Evolutionary conservation across 768 basidiomycete species (phyloP).

Genomic region (Tylopilus vinaceipallidus): DNA sequence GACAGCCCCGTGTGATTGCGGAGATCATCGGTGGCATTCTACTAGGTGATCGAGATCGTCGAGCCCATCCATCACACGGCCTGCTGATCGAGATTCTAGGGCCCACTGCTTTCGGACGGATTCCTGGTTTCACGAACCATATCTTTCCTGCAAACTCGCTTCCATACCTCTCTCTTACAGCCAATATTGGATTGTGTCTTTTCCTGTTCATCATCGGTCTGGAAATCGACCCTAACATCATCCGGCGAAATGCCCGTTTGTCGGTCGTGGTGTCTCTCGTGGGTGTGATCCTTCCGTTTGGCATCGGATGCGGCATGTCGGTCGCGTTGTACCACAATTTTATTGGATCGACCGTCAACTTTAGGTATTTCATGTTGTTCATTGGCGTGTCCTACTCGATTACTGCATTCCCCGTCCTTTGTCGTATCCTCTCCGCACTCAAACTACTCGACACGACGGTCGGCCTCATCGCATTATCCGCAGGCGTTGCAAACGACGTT

Average conservation of each 20-base stretch:
- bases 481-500: slow-evolving; percentile 89
- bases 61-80: slow-evolving; percentile 61
- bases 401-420: slow-evolving; percentile 88
- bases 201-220: slow-evolving; percentile 94
- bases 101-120: slow-evolving; percentile 68
- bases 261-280: slow-evolving; percentile 69
- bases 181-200: slow-evolving; percentile 84
- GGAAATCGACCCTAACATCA: slow-evolving; percentile 79
- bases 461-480: slow-evolving; percentile 88
- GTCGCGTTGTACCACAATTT: slow-evolving; percentile 77
- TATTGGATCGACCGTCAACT: slow-evolving; percentile 56
- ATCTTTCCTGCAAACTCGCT: slow-evolving; percentile 75
- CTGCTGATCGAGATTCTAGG: slow-evolving; percentile 11
- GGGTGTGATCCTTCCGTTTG: slow-evolving; percentile 88
- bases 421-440: slow-evolving; percentile 84
- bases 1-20: slow-evolving; percentile 90
- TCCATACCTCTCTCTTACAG: slow-evolving; percentile 80
- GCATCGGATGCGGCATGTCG: slow-evolving; percentile 71
- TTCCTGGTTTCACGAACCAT: slow-evolving; percentile 83
- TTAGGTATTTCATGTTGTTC: slow-evolving; percentile 92
- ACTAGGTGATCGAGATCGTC: slow-evolving; percentile 48
- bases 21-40: slow-evolving; percentile 91
- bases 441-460: slow-evolving; percentile 91
- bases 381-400: slow-evolving; percentile 88
- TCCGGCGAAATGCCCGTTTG: slow-evolving; percentile 70